Evolutionary conservation across 495 filamentous ascomycete genomes (phyloP).

Genomic region (Hyaloscypha finlandica): DNA sequence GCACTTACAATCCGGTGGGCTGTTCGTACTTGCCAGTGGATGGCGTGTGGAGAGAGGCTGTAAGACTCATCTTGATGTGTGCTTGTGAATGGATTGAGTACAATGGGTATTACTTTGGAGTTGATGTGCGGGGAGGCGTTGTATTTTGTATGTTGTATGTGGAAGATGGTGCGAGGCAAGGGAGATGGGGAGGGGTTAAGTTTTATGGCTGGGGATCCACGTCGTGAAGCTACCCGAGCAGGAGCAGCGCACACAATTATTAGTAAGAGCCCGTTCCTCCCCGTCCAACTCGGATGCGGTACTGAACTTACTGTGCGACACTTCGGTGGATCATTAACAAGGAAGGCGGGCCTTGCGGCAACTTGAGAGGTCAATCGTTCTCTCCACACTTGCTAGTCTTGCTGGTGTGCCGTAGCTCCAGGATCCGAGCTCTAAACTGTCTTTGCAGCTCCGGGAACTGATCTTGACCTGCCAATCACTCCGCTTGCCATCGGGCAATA

Average conservation of each 20-base stretch:
- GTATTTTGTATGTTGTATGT: too few species aligned
- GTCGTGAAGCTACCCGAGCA: not conserved
- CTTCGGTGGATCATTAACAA: constrained; percentile 6
- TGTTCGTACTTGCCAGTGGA: constrained; percentile 75
- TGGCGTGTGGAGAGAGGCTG: constrained; percentile 63
- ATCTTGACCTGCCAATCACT: not conserved
- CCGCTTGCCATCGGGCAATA: not conserved
- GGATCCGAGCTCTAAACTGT: not conserved
- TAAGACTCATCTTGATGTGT: constrained; percentile 50
- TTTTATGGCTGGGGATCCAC: constrained; percentile 1
- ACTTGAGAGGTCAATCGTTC: not conserved
- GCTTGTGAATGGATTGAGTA: constrained; percentile 12
- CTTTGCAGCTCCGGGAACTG: not conserved
- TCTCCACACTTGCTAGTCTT: not conserved
- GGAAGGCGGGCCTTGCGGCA: not conserved
- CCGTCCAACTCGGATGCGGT: constrained; percentile 1
- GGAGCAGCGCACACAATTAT: not conserved
- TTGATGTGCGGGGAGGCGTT: constrained; percentile 5
- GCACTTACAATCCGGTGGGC: constrained; percentile 83
- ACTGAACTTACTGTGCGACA: not conserved
- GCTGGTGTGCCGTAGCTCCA: not conserved
- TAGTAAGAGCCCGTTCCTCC: constrained; percentile 6
- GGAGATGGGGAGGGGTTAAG: constrained; percentile 1
- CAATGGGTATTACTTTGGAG: not conserved
- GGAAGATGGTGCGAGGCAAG: not conserved